A percentile compares a stretch with the other conserved stretches of the same genome.
phyloP scores from a whole-genome alignment of 2,329 filamentous ascomycete species.

The Plectosphaerella plurivora region DNA sequence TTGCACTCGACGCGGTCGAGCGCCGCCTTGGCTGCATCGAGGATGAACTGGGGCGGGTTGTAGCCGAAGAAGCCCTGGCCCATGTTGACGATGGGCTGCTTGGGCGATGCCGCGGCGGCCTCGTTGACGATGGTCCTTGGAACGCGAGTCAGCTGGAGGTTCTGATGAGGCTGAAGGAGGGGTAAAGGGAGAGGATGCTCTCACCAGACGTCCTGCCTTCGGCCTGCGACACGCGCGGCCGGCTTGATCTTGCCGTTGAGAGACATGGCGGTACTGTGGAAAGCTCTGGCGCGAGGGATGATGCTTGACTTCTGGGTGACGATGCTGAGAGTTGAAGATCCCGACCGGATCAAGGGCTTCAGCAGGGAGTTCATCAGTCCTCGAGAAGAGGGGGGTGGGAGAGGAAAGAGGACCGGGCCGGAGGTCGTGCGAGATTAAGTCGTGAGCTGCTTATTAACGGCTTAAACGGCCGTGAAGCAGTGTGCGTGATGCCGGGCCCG shows the following conservation, averaged over 20 bases:
- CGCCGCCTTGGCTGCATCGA: constrained; percentile 86
- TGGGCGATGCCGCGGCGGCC: constrained; percentile 57
- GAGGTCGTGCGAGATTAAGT: background rate
- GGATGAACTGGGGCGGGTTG: constrained; percentile 86
- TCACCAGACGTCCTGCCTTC: constrained; percentile 50
- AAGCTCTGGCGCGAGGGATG: constrained; percentile 4
- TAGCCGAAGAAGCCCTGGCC: constrained; percentile 80
- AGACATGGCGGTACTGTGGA: constrained; percentile 30
- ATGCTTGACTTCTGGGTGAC: constrained; percentile 1
- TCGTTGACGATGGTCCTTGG: constrained; percentile 62
- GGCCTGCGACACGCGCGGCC: constrained; percentile 43
- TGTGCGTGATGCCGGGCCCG: background rate
- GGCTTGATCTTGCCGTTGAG: constrained; percentile 43
- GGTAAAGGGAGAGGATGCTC: constrained; percentile 9
- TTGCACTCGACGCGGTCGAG: constrained; percentile 94
- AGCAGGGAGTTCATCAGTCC: constrained; percentile 9
- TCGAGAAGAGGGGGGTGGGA: background rate
- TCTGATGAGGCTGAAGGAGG: background rate
- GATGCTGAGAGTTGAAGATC: constrained; percentile 2
- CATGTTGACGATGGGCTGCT: constrained; percentile 62
- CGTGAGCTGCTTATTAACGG: background rate
- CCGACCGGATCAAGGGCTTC: constrained; percentile 11
- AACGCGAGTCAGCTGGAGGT: background rate
- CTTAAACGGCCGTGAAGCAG: background rate
- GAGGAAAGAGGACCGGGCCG: background rate